Evolutionary conservation across 2,329 filamentous ascomycete genomes (phyloP).

Genomic region (Aotearoamyces nothofagi): DNA sequence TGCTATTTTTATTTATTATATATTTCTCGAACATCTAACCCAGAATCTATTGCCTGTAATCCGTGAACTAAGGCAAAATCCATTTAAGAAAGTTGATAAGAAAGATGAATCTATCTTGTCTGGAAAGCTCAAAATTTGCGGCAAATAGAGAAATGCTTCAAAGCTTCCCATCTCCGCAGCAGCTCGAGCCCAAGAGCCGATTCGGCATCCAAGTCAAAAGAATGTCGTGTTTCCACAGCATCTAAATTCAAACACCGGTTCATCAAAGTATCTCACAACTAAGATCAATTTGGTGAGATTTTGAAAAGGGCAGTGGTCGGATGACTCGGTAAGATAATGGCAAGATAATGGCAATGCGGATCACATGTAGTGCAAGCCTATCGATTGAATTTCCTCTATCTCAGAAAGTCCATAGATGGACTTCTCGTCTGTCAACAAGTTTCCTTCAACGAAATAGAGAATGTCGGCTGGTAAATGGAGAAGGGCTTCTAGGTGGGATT

Average conservation of each 20-base stretch:
- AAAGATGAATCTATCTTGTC: conserved; percentile 1
- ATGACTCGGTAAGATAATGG: neutral
- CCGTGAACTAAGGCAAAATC: neutral
- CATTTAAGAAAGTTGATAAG: neutral
- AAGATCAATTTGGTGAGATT: neutral
- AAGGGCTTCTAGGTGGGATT: neutral
- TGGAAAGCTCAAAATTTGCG: conserved; percentile 1
- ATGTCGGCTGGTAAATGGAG: neutral
- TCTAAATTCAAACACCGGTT: neutral
- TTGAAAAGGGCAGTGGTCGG: neutral
- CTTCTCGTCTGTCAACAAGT: neutral
- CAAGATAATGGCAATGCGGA: neutral
- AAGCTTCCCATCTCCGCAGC: neutral
- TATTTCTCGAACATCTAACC: neutral
- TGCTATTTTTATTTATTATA: neutral
- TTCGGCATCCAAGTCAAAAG: neutral
- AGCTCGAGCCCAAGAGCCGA: neutral
- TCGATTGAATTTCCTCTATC: conserved; percentile 1
- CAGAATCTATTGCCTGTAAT: too few species aligned
- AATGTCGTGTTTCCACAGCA: conserved; percentile 1
- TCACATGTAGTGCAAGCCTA: neutral
- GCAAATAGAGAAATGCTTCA: neutral
- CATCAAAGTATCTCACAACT: conserved; percentile 1
- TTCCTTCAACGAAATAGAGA: neutral
- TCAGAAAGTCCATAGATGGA: neutral